Evolutionary conservation across 106 monocot genomes (phyloP).

Genomic region (Narthecium ossifragum): DNA sequence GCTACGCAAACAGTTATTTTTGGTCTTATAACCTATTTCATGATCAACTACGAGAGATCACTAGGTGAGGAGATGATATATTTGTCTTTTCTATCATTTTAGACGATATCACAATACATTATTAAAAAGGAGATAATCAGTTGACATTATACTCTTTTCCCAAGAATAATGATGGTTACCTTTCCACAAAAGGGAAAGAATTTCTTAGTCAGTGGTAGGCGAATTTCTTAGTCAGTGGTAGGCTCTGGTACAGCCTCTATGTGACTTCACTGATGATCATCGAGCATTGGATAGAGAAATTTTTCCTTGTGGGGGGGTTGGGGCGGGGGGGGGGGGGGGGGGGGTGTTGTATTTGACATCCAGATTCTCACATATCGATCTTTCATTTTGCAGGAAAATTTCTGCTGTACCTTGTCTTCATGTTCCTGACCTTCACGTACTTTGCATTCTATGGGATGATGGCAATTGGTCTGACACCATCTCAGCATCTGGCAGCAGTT

Average conservation of each 20-base stretch:
- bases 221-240: too few species aligned
- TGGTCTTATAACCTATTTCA: constrained; percentile 58
- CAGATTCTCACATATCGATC: too few species aligned
- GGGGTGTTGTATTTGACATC: too few species aligned
- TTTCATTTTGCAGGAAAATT: constrained; percentile 30
- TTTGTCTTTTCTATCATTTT: background rate
- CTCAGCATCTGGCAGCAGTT: constrained; percentile 49
- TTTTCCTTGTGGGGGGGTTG: too few species aligned
- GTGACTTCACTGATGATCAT: too few species aligned
- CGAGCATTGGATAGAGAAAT: too few species aligned
- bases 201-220: too few species aligned
- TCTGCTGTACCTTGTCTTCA: constrained; percentile 37
- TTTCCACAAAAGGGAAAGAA: too few species aligned
- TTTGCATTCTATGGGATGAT: constrained; percentile 75
- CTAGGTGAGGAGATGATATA: constrained; percentile 25
- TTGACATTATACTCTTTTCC: background rate
- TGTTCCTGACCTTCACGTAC: constrained; percentile 55
- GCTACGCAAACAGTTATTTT: constrained; percentile 37
- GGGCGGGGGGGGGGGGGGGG: too few species aligned
- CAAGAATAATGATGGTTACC: background rate
- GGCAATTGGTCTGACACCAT: constrained; percentile 48
- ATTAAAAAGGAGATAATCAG: background rate
- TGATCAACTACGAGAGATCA: constrained; percentile 48
- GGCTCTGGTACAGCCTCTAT: too few species aligned
- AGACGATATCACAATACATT: too few species aligned